Evolutionary conservation across 768 basidiomycete species (phyloP).

Genomic region (Lentinula raphanica): DNA sequence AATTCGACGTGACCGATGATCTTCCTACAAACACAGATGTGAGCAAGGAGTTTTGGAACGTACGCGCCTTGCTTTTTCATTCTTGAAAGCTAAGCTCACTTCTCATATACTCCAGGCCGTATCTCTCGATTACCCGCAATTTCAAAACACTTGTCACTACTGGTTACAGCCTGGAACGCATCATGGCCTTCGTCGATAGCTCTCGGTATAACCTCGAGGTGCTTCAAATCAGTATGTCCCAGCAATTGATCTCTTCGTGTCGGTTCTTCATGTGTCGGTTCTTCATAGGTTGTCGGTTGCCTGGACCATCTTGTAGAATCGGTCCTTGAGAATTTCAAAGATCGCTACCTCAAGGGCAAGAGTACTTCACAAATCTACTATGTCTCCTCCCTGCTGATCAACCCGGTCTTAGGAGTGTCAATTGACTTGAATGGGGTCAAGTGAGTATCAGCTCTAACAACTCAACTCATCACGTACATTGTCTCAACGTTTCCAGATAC

Average conservation of each 20-base stretch:
- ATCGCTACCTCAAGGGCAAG: constrained; percentile 89
- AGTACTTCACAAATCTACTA: constrained; percentile 45
- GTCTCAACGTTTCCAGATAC: constrained; percentile 48
- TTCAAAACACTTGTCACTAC: no score
- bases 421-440: constrained; percentile 86
- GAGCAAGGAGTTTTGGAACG: no score
- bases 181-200: no score
- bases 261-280: no score
- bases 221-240: constrained; percentile 94
- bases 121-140: no score
- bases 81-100: no score
- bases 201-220: no score
- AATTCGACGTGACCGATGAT: no score
- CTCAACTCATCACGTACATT: not conserved
- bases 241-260: constrained; percentile 12
- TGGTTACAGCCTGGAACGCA: no score
- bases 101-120: no score
- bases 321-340: constrained; percentile 93
- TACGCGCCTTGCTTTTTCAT: no score
- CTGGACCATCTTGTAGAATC: constrained; percentile 93
- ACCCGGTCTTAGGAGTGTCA: constrained; percentile 64
- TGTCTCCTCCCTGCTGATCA: not conserved
- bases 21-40: no score
- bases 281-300: constrained; percentile 90
- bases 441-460: constrained; percentile 34